Conservation (phyloP, 2,329 filamentous ascomycete genomes). For the Aspergillus amoenus region DNA sequence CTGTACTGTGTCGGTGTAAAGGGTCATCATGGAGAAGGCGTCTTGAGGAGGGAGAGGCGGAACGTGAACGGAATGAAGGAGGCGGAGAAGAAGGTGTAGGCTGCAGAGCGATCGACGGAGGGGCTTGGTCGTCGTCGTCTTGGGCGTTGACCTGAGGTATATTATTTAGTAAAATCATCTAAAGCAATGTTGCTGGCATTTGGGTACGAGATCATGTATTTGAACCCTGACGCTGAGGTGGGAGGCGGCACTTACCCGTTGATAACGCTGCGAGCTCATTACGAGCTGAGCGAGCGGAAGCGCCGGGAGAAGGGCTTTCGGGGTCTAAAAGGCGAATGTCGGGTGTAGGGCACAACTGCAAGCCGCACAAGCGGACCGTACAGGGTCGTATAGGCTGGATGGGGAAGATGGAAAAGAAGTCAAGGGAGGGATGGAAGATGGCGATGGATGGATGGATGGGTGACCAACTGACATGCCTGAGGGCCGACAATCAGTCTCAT, state of each 20-base stretch:
- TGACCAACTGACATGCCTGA: constrained; percentile 6
- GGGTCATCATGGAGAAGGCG: constrained; percentile 54
- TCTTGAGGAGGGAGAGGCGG: constrained; percentile 63
- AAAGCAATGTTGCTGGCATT: neutral
- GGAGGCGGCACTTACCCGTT: constrained; percentile 40
- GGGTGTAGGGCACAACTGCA: neutral
- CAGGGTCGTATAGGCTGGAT: constrained; percentile 14
- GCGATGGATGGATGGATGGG: constrained; percentile 11
- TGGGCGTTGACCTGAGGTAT: constrained; percentile 44
- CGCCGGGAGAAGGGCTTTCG: constrained; percentile 21
- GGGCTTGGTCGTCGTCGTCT: constrained; percentile 41
- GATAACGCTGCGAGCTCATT: constrained; percentile 52
- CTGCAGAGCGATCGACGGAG: constrained; percentile 31
- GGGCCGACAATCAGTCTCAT: neutral
- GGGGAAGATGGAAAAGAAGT: constrained; percentile 22
- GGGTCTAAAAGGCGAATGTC: constrained; percentile 11
- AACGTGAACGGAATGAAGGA: constrained; percentile 85
- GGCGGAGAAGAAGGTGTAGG: constrained; percentile 44
- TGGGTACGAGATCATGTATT: neutral
- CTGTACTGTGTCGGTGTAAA: constrained; percentile 55
- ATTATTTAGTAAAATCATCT: neutral
- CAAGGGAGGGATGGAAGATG: constrained; percentile 21
- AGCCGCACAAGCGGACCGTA: constrained; percentile 16
- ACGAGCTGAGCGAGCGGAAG: constrained; percentile 37
- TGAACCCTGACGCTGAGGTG: constrained; percentile 11